phyloP scores from a whole-genome alignment of 768 basidiomycete genomes.

The Termitomyces sp. region DNA sequence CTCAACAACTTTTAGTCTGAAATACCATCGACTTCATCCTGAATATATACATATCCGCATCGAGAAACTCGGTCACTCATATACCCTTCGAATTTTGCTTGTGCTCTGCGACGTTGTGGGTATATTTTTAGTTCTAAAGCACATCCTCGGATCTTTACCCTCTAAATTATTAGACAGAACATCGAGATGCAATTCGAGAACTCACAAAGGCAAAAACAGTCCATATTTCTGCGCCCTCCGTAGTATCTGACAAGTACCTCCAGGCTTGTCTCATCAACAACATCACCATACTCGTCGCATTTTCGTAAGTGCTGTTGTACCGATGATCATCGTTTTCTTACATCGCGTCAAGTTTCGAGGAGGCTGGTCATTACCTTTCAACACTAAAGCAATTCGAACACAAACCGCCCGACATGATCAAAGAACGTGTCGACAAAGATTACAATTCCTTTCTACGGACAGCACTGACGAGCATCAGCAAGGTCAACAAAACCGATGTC shows the following conservation, averaged over 20 bases:
- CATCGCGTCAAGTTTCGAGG: slow-evolving; percentile 58
- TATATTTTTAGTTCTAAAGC: slow-evolving; percentile 6
- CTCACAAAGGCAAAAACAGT: slow-evolving; percentile 67
- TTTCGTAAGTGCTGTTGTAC: slow-evolving; percentile 54
- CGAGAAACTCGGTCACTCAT: slow-evolving; percentile 76
- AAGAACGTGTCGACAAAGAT: slow-evolving; percentile 89
- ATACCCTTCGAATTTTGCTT: slow-evolving; percentile 80
- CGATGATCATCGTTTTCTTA: neutral
- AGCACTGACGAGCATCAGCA: slow-evolving; percentile 82
- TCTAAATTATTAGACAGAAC: slow-evolving; percentile 59
- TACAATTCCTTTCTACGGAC: slow-evolving; percentile 77
- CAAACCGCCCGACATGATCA: slow-evolving; percentile 90
- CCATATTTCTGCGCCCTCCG: neutral
- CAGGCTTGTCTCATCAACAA: slow-evolving; percentile 88
- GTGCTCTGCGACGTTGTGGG: slow-evolving; percentile 90
- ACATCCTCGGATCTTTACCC: neutral
- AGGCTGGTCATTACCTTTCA: slow-evolving; percentile 87
- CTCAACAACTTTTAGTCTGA: slow-evolving; percentile 47
- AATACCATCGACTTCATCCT: slow-evolving; percentile 94
- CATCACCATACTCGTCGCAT: slow-evolving; percentile 87
- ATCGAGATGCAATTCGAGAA: slow-evolving; percentile 87
- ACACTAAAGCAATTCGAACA: slow-evolving; percentile 93
- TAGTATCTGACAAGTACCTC: neutral
- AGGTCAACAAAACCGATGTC: slow-evolving; percentile 97
- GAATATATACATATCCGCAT: slow-evolving; percentile 94